phyloP scores from a whole-genome alignment of 768 basidiomycete genomes.

The Favolaschia claudopus region DNA sequence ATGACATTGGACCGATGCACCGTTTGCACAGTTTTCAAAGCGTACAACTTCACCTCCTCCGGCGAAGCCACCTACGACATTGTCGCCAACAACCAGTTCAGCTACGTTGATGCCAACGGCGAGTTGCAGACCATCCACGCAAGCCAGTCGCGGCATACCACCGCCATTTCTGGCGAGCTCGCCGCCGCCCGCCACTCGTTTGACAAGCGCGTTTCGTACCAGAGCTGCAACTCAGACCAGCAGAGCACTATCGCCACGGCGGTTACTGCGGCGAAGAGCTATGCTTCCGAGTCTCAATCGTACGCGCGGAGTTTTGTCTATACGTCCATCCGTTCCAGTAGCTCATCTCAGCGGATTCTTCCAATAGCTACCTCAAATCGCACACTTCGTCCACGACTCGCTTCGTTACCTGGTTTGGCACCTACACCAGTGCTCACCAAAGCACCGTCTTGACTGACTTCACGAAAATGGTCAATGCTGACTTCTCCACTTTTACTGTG shows the following conservation, averaged over 20 bases:
- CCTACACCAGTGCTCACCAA: slow-evolving; percentile 45
- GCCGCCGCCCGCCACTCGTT: slow-evolving; percentile 41
- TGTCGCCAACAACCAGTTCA: slow-evolving; percentile 44
- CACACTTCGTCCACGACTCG: slow-evolving; percentile 44
- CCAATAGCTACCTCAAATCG: slow-evolving; percentile 40
- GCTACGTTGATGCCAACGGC: slow-evolving; percentile 41
- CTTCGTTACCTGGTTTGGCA: slow-evolving; percentile 57
- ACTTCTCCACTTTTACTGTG: slow-evolving; percentile 37
- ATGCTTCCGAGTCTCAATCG: slow-evolving; percentile 42
- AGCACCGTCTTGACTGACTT: slow-evolving; percentile 49
- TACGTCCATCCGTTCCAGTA: background rate
- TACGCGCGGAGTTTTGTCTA: slow-evolving; percentile 26
- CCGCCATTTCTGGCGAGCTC: slow-evolving; percentile 46
- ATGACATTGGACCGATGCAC: too few relatives aligned
- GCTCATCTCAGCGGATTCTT: too few relatives aligned
- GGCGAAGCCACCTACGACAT: slow-evolving; percentile 48
- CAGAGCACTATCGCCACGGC: slow-evolving; percentile 43
- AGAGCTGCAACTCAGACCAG: slow-evolving; percentile 45
- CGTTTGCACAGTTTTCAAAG: slow-evolving; percentile 43
- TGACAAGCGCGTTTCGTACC: slow-evolving; percentile 45
- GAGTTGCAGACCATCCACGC: slow-evolving; percentile 43
- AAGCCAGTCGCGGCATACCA: slow-evolving; percentile 39
- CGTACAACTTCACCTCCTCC: slow-evolving; percentile 52
- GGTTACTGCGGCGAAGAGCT: slow-evolving; percentile 45
- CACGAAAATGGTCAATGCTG: slow-evolving; percentile 39